Percentiles rank a stretch among this genome's conserved stretches.
These are phyloP conservation scores for Hypoxylon lenormandii DNA, from an alignment of 495 filamentous ascomycete species.

Conservation along the genomic window DNA sequence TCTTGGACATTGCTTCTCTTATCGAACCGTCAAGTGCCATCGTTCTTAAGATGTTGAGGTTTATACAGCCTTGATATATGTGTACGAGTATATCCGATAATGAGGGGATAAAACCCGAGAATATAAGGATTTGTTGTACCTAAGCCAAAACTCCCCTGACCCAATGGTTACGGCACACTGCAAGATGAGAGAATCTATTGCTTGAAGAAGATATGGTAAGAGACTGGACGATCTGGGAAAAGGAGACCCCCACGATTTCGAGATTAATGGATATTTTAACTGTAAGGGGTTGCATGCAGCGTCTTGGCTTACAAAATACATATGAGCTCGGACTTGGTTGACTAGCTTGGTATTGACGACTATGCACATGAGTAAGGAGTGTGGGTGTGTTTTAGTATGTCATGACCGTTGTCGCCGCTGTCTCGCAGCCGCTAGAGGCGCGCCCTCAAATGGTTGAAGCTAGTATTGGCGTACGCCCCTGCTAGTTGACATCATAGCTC, in stretches of 20 bases:
- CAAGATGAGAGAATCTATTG: constrained; percentile 15
- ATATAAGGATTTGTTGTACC: not conserved
- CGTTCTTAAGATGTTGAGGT: not conserved
- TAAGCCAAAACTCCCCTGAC: not conserved
- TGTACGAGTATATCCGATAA: constrained; percentile 25
- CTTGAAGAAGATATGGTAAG: constrained; percentile 6
- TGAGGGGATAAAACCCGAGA: not conserved
- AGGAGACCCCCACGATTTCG: constrained; percentile 1
- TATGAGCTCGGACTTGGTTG: not conserved
- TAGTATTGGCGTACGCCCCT: constrained; percentile 17
- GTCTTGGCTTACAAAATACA: constrained; percentile 21
- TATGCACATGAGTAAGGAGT: constrained; percentile 14
- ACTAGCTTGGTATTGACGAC: constrained; percentile 10
- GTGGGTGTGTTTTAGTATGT: constrained; percentile 6
- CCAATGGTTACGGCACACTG: not conserved
- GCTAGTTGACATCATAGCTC: constrained; percentile 39
- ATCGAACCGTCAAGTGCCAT: not conserved
- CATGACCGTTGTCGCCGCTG: constrained; percentile 21
- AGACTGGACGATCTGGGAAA: constrained; percentile 5
- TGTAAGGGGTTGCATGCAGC: constrained; percentile 19
- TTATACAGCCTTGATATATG: constrained; percentile 5
- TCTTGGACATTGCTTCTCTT: constrained; percentile 13
- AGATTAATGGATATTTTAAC: constrained; percentile 21
- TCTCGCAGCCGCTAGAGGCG: constrained; percentile 38
- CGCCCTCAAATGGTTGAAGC: not conserved